phyloP scores from a whole-genome alignment of 116 monocot genomes.

The Iris pallida region DNA sequence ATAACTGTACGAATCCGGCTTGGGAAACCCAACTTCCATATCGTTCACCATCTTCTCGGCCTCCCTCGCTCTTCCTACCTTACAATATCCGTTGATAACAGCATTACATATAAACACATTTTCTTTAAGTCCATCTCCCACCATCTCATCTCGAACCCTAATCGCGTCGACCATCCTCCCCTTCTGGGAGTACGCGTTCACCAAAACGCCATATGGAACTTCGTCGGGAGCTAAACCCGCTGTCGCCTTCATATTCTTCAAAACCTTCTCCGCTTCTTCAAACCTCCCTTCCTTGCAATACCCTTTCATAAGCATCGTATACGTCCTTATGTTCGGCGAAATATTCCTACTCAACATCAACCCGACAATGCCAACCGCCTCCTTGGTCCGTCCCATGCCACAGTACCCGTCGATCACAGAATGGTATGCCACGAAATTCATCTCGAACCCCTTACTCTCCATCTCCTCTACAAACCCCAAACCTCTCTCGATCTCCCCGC shows the following conservation, averaged over 20 bases:
- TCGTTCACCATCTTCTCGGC: conserved; percentile 59
- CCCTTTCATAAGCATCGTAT: conserved; percentile 72
- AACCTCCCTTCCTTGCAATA: conserved; percentile 58
- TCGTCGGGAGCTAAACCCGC: conserved; percentile 43
- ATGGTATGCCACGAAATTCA: conserved; percentile 62
- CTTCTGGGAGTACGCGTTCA: conserved; percentile 55
- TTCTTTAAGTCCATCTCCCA: conserved; percentile 32
- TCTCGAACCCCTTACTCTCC: conserved; percentile 62
- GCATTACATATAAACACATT: conserved; percentile 61
- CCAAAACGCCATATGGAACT: conserved; percentile 56
- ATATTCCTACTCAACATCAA: conserved; percentile 41
- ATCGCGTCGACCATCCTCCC: conserved; percentile 69
- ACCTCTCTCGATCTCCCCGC: conserved; percentile 38
- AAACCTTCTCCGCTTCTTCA: conserved; percentile 58
- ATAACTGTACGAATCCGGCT: conserved; percentile 86
- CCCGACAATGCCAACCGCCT: conserved; percentile 42
- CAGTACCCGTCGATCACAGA: conserved; percentile 70
- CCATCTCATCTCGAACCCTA: conserved; percentile 62
- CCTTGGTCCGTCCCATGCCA: conserved; percentile 47
- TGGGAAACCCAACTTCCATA: conserved; percentile 49
- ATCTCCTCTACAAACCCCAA: conserved; percentile 42
- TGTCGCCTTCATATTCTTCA: conserved; percentile 47
- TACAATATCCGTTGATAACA: conserved; percentile 82
- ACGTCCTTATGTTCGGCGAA: conserved; percentile 47
- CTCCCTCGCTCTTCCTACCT: conserved; percentile 55